Base-by-base conservation (phyloP, 805 yeast species). In the Lachancea dasiensis region DNA sequence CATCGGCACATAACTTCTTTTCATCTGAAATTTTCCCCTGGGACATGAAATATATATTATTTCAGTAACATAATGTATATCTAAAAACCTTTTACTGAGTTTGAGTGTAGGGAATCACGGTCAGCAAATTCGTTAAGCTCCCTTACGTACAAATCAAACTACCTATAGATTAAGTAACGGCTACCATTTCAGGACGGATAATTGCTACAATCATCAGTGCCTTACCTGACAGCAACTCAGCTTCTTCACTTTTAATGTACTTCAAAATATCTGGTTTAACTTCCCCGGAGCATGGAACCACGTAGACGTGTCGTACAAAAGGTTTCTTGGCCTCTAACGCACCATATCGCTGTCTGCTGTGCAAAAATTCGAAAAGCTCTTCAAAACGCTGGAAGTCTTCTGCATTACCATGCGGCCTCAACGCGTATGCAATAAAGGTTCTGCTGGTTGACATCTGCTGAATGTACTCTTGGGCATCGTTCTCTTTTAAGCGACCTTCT, bases 201-300 rank as follows among this genome's bases (percentile, higher is more conserved):
- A 41, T 36, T 6, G 38, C 42, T 26, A 41, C 36, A 6, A 39
- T 32, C 22, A 41, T 18, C 3, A 38, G 21, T 21, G 19, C 11
- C 13, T 33, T 38, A 6, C 25, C 31, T 19, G 10, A 6, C 17
- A 6, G 26, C 17, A 24, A 27, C 13, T 25, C 31, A 9, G 13
- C 19, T 10, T 27, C 22, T 13, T 13, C 22, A 3, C 23, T 23
- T 4, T 14, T 11, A 4, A 38, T 34, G 22, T 51, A 28, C 62
- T 53, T 42, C 58, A 46, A 33, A 52, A 46, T 29, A 51, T 52
- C 47, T 54, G 34, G 52, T 56, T 48, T 45, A 54, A 37, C 52
- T 58, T 45, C 38, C 26, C 31, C 29, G 14, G 40, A 36, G n/a
- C 48, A 40, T 3, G 55, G 48, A 26, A 53, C 39, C 77, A 79